Conservation (phyloP, 1,139 yeast genomes). For the Saccharomyces hybrid region DNA sequence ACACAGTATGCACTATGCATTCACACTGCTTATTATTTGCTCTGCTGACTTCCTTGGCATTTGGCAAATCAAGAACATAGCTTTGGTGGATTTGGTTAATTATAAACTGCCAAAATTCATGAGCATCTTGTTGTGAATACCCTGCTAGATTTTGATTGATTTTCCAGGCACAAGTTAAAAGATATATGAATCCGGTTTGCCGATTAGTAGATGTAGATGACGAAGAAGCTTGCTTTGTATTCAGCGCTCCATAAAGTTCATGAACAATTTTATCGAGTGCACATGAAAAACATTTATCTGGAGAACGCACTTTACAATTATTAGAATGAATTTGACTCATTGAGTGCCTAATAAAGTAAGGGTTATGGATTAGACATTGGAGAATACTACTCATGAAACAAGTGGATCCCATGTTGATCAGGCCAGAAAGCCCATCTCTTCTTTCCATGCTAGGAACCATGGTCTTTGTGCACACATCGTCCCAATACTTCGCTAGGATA, state of each 20-base stretch:
- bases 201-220: constrained; percentile 39
- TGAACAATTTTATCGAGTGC: constrained; percentile 71
- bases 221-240: constrained; percentile 2
- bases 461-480: constrained; percentile 32
- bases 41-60: constrained; percentile 17
- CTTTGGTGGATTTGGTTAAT: constrained; percentile 74
- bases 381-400: constrained; percentile 90
- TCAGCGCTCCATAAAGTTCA: constrained; percentile 35
- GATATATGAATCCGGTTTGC: constrained; percentile 27
- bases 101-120: constrained; percentile 90
- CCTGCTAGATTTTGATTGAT: constrained; percentile 83
- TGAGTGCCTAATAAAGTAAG: constrained; percentile 69
- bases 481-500: constrained; percentile 23
- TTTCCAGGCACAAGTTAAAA: constrained; percentile 77
- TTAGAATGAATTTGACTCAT: constrained; percentile 36
- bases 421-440: constrained; percentile 72
- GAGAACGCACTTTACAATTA: constrained; percentile 22
- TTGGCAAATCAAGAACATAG: constrained; percentile 12
- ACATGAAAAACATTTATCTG: constrained; percentile 61
- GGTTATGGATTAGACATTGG: constrained; percentile 84
- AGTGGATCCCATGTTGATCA: constrained; percentile 91
- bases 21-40: constrained; percentile 38
- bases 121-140: constrained; percentile 95
- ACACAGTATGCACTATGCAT: constrained; percentile 77
- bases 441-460: constrained; percentile 53